phyloP scores from a whole-genome alignment of 139 green algal species.

The Dunaliella primolecta region DNA sequence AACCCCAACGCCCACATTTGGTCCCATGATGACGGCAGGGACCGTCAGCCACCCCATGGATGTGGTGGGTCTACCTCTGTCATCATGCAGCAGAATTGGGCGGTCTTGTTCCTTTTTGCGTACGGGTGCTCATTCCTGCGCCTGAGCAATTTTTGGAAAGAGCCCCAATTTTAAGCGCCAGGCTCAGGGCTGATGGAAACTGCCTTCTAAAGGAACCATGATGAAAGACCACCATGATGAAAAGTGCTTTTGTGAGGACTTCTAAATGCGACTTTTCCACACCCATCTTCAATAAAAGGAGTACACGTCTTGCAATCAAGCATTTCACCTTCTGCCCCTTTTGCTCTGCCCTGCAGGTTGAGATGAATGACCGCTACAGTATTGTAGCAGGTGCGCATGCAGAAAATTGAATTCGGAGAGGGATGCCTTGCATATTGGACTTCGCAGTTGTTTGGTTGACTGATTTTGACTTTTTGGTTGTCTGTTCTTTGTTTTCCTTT shows the following conservation, averaged over 20 bases:
- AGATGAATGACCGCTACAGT: background rate
- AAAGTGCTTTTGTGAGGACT: too few relatives aligned
- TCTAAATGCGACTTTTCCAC: background rate
- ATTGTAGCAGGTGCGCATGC: background rate
- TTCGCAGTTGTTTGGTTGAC: background rate
- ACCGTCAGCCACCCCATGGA: background rate
- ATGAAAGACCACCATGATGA: too few relatives aligned
- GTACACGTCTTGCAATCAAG: background rate
- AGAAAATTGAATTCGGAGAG: background rate
- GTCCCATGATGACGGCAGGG: background rate
- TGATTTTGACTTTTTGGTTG: background rate
- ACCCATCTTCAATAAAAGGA: background rate
- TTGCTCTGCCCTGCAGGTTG: background rate
- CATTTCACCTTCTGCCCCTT: background rate
- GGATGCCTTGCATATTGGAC: background rate
- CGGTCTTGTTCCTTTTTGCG: too few relatives aligned
- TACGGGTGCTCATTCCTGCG: too few relatives aligned
- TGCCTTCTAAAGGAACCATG: background rate
- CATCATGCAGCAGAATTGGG: background rate
- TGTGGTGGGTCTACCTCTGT: background rate
- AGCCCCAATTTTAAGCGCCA: background rate
- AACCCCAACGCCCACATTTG: background rate
- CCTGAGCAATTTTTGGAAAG: background rate
- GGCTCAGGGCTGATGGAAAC: background rate
- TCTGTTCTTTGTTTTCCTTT: background rate